phyloP scores from a whole-genome alignment of 2,329 filamentous ascomycete genomes.

The Trichophyton mentagrophytes region DNA sequence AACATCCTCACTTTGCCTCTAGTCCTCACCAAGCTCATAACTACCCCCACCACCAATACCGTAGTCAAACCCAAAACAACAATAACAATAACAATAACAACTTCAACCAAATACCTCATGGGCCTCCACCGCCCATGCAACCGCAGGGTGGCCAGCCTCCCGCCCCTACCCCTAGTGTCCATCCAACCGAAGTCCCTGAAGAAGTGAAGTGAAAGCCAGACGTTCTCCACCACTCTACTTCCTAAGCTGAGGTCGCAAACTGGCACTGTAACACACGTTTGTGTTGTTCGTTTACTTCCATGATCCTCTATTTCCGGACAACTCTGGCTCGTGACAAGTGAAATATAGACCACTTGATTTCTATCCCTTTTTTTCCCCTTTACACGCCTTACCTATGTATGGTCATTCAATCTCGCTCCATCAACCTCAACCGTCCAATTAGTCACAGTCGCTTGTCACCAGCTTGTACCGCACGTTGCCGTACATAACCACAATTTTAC shows the following conservation, averaged over 20 bases:
- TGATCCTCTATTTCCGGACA: conserved; percentile 3
- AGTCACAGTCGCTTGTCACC: not conserved
- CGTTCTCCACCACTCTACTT: not conserved
- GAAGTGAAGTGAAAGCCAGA: conserved; percentile 34
- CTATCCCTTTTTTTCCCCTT: not conserved
- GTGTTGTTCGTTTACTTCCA: conserved; percentile 5
- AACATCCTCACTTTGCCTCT: conserved; percentile 49
- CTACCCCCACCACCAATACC: conserved; percentile 46
- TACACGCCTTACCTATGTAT: not conserved
- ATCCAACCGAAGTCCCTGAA: conserved; percentile 32
- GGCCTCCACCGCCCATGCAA: conserved; percentile 30
- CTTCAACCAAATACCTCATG: conserved; percentile 33
- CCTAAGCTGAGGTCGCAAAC: not conserved
- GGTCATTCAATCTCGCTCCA: not conserved
- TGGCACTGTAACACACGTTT: not conserved
- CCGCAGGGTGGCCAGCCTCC: conserved; percentile 17
- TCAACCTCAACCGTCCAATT: not conserved
- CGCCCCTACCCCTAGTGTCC: conserved; percentile 24
- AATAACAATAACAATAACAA: conserved; percentile 27
- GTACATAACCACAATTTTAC: not conserved
- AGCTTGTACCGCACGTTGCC: not conserved
- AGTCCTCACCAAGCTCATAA: conserved; percentile 54
- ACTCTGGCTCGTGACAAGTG: conserved; percentile 6
- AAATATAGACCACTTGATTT: conserved; percentile 1
- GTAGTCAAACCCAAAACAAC: conserved; percentile 43